Conservation (phyloP, 2,329 filamentous ascomycete genomes). For the Helminthosporium solani region DNA sequence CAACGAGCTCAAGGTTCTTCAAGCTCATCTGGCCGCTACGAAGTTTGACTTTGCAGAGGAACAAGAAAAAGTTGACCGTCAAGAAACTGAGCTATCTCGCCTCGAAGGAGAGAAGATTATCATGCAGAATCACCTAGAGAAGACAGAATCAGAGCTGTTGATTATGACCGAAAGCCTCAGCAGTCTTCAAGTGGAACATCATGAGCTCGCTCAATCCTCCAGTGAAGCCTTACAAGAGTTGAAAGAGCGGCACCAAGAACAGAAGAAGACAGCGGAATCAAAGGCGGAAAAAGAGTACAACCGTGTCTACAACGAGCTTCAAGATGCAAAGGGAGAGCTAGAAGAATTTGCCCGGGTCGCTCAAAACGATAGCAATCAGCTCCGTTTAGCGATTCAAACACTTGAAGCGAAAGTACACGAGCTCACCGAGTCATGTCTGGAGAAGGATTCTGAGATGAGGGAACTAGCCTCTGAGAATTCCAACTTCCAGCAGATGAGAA, state of each 20-base stretch:
- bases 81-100: slow-evolving; percentile 23
- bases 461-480: slow-evolving; percentile 20
- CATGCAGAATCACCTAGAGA: slow-evolving; percentile 21
- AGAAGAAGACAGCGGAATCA: slow-evolving; percentile 14
- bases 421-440: slow-evolving; percentile 25
- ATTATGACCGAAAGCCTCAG: slow-evolving; percentile 13
- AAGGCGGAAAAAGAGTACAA: slow-evolving; percentile 17
- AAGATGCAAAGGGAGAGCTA: slow-evolving; percentile 11
- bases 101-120: slow-evolving; percentile 21
- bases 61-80: slow-evolving; percentile 15
- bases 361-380: slow-evolving; percentile 15
- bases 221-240: slow-evolving; percentile 17
- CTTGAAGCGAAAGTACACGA: slow-evolving; percentile 25
- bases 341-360: slow-evolving; percentile 16
- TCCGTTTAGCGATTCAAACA: slow-evolving; percentile 17
- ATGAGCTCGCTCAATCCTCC: slow-evolving; percentile 22
- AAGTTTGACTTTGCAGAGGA: slow-evolving; percentile 19
- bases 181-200: slow-evolving; percentile 18
- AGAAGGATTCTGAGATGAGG: slow-evolving; percentile 34
- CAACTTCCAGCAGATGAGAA: slow-evolving; percentile 12
- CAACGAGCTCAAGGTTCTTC: slow-evolving; percentile 35
- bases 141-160: slow-evolving; percentile 20
- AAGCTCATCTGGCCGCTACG: slow-evolving; percentile 22
- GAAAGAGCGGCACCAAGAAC: slow-evolving; percentile 17
- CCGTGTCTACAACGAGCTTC: slow-evolving; percentile 20